Base-by-base conservation (phyloP, 441 rosid genomes). In the Aleurites moluccanus region DNA sequence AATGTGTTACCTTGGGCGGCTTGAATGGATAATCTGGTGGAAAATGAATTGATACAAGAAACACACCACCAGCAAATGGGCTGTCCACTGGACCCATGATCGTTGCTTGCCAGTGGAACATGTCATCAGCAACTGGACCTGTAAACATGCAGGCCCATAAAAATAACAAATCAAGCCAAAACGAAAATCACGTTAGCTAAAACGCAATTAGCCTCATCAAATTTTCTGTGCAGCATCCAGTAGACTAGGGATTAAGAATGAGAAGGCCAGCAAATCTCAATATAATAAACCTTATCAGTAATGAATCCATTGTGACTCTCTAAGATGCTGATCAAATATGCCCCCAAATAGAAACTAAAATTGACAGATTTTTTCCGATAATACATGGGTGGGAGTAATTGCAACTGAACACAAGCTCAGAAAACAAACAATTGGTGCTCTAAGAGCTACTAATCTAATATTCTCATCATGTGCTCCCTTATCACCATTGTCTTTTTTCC, bases 41-140 rank as follows among this genome's bases (percentile, higher is more conserved):
- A 79, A 93, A 93, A 79, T 93, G 95, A 81, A 92, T 91, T 64
- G 95, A 75, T n/a, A 93, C 88, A 62, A 90, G 87, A 69, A 93
- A 93, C 8, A 93, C 88, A 42, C 98, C 98, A 49, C 96, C 98
- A 23, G 94, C 62, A 80, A 87, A 91, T 38, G 97, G 98, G 79
- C 96, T 93, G 52, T 91, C 97, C 15, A 87, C 23, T 61, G 98
- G 97, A 57, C 97, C 97, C 97, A 89, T 91, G 6, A 91, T 91
- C 27, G 96, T 89, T 76, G 96, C 96, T 91, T 88, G 94, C 98
- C 98, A 92, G 62, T 90, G 95, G 73, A 86, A 91, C 89, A 89
- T 87, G 68, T 93, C 98, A 79, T 93, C 96, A 66, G 85, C 92
- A 74, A 89, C 86, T 60, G 98, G 97, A 56, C 98, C 98, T 93